Conservation (phyloP, 2,329 filamentous ascomycete genomes). For the Alternaria sp. region DNA sequence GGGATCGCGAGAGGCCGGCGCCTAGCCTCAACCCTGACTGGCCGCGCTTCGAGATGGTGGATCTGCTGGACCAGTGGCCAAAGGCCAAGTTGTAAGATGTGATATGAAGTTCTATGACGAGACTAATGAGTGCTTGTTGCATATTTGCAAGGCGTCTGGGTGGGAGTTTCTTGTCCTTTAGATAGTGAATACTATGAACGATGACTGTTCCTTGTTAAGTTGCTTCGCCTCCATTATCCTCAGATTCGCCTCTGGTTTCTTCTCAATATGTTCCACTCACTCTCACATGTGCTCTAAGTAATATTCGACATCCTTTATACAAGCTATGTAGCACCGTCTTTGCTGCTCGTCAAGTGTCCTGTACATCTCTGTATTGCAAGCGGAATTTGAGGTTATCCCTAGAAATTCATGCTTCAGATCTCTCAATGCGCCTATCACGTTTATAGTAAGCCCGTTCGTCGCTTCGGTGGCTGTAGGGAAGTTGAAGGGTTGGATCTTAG, state of each 20-base stretch:
- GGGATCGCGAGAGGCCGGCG: conserved; percentile 67
- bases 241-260: not conserved
- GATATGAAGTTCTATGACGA: not conserved
- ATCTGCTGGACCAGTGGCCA: conserved; percentile 55
- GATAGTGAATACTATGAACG: not conserved
- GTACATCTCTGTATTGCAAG: not conserved
- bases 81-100: conserved; percentile 40
- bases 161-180: not conserved
- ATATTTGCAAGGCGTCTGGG: conserved; percentile 18
- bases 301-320: not conserved
- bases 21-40: conserved; percentile 62
- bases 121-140: conserved; percentile 9
- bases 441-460: fast-evolving
- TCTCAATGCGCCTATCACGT: not conserved
- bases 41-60: conserved; percentile 66
- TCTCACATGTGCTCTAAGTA: not conserved
- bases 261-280: not conserved
- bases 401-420: not conserved
- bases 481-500: too few relatives aligned
- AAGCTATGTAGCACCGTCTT: not conserved
- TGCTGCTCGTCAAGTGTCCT: not conserved
- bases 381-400: not conserved
- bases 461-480: too few relatives aligned
- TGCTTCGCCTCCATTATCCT: not conserved
- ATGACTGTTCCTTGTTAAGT: not conserved